phyloP scores from a whole-genome alignment of 345 rosid genomes.

The Linum lewisii region DNA sequence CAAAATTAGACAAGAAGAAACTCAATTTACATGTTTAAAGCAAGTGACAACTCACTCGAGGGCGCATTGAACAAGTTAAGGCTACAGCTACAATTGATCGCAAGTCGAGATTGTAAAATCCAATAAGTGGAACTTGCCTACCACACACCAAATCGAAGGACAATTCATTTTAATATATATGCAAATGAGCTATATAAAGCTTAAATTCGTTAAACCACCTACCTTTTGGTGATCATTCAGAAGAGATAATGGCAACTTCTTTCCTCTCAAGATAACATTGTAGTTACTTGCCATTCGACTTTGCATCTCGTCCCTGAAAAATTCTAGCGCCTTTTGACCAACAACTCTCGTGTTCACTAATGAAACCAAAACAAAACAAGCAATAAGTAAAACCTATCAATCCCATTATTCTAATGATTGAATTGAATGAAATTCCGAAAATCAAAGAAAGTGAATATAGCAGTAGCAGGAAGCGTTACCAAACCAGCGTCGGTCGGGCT shows the following conservation, averaged over 20 bases:
- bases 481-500: constrained; percentile 83
- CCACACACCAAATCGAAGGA: background rate
- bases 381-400: background rate
- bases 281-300: constrained; percentile 52
- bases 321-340: constrained; percentile 64
- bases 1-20: constrained; percentile 8
- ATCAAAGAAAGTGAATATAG: constrained; percentile 4
- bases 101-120: too few species aligned
- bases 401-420: background rate
- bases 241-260: constrained; percentile 71
- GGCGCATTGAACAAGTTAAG: too few species aligned
- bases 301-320: constrained; percentile 66
- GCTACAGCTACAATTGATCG: background rate
- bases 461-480: constrained; percentile 25
- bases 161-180: too few species aligned
- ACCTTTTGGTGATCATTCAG: constrained; percentile 75
- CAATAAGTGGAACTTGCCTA: background rate
- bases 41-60: too few species aligned
- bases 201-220: background rate
- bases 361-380: background rate
- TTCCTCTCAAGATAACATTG: constrained; percentile 73
- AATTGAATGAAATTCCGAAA: background rate
- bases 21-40: background rate
- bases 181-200: too few species aligned
- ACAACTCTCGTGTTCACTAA: constrained; percentile 75